These are phyloP conservation scores for Alternaria gansuensis DNA, from an alignment of 2,329 filamentous ascomycete genomes.

Conservation along the genomic window DNA sequence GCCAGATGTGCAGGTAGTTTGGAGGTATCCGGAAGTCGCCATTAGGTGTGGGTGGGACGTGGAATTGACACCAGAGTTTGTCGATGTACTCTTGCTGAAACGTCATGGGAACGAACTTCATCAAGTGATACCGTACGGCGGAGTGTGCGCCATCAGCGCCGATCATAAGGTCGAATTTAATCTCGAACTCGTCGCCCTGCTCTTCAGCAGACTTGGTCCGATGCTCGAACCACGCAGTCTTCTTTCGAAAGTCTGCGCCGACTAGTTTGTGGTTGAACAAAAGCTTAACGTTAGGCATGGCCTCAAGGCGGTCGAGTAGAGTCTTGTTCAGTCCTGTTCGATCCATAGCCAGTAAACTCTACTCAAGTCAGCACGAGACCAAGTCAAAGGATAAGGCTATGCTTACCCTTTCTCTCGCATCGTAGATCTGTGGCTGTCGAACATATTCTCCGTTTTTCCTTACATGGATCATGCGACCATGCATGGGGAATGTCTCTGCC, in stretches of 20 bases:
- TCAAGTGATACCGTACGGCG: slow-evolving; percentile 87
- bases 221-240: slow-evolving; percentile 87
- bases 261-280: slow-evolving; percentile 95
- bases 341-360: slow-evolving; percentile 89
- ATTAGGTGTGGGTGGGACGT: slow-evolving; percentile 67
- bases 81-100: slow-evolving; percentile 96
- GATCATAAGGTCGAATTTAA: slow-evolving; percentile 90
- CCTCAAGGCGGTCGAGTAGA: slow-evolving; percentile 83
- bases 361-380: slow-evolving; percentile 20
- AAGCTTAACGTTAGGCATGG: slow-evolving; percentile 86
- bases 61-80: slow-evolving; percentile 96
- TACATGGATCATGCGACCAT: slow-evolving; percentile 95
- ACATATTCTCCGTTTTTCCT: slow-evolving; percentile 71
- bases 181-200: slow-evolving; percentile 71
- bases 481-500: slow-evolving; percentile 85
- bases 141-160: slow-evolving; percentile 97
- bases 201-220: slow-evolving; percentile 39
- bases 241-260: slow-evolving; percentile 81
- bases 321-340: slow-evolving; percentile 82
- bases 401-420: slow-evolving; percentile 82
- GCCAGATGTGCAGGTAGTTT: slow-evolving; percentile 97
- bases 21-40: slow-evolving; percentile 81
- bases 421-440: slow-evolving; percentile 86
- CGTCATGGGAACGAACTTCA: slow-evolving; percentile 92
- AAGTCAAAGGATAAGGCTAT: background rate